phyloP scores from a whole-genome alignment of 164 flowering plant genomes.

The Cinnamomum micranthum region DNA sequence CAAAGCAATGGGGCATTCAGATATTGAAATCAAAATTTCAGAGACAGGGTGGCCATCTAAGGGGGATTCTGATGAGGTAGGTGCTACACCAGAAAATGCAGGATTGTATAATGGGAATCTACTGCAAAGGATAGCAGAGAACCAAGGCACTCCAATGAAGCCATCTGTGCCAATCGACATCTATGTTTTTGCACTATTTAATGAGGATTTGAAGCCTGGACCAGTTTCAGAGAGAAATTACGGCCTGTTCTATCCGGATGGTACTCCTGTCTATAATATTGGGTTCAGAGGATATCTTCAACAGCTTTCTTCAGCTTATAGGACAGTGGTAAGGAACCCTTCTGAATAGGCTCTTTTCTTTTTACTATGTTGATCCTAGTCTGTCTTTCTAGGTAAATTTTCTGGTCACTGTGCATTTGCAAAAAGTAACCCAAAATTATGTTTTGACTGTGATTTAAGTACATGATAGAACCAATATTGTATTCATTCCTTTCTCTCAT shows the following conservation, averaged over 20 bases:
- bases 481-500: no score
- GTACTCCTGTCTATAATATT: constrained; percentile 64
- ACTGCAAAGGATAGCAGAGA: constrained; percentile 39
- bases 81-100: constrained; percentile 80
- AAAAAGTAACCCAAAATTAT: no score
- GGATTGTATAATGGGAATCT: constrained; percentile 69
- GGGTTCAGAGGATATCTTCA: constrained; percentile 66
- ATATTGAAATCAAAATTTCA: constrained; percentile 66
- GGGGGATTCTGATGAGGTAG: constrained; percentile 76
- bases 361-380: neutral
- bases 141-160: constrained; percentile 73
- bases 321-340: neutral
- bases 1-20: constrained; percentile 66
- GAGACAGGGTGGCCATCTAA: constrained; percentile 98
- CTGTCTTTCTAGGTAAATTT: neutral
- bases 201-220: constrained; percentile 88
- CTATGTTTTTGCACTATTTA: constrained; percentile 83
- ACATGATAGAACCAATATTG: no score
- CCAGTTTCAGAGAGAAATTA: constrained; percentile 91
- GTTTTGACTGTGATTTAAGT: neutral
- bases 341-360: neutral
- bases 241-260: constrained; percentile 80
- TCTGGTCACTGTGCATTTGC: neutral
- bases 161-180: constrained; percentile 65
- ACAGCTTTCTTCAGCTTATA: constrained; percentile 26